Conservation (phyloP, 192 early-diverging fungal species). For the Hyaloraphidium curvatum region DNA sequence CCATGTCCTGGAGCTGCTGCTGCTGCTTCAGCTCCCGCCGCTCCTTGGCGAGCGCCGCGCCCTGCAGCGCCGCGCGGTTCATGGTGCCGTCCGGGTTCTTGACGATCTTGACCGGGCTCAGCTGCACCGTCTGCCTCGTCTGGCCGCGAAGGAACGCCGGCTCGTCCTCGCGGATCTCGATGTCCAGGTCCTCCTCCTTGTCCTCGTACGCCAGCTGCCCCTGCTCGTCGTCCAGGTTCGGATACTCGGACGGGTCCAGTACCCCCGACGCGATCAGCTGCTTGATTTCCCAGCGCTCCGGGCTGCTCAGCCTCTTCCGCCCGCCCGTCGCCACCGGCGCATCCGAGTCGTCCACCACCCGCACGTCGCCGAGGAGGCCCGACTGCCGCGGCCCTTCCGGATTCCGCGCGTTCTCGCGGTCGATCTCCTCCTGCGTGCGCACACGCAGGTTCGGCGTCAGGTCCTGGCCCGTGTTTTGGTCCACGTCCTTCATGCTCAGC, state of each 20-base stretch:
- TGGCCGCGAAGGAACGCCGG: conserved; percentile 90
- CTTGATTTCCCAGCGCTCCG: conserved; percentile 92
- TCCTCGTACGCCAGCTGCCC: conserved; percentile 65
- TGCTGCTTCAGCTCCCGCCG: conserved; percentile 63
- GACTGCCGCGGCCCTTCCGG: background rate
- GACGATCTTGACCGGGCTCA: conserved; percentile 93
- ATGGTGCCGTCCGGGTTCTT: conserved; percentile 94
- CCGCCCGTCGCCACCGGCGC: background rate
- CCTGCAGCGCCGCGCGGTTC: conserved; percentile 84
- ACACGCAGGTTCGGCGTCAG: conserved; percentile 62
- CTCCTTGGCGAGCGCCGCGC: conserved; percentile 84
- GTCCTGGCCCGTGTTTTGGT: conserved; percentile 79
- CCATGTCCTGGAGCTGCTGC: conserved; percentile 50
- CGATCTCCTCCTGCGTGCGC: conserved; percentile 41
- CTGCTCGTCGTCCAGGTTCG: conserved; percentile 72
- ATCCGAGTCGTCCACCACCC: conserved; percentile 18
- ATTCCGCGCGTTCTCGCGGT: conserved; percentile 12
- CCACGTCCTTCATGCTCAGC: conserved; percentile 91
- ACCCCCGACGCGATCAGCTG: conserved; percentile 93
- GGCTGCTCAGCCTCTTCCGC: conserved; percentile 72
- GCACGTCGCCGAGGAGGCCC: conserved; percentile 20
- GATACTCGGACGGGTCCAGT: conserved; percentile 63
- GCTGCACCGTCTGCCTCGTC: conserved; percentile 55
- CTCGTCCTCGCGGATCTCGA: conserved; percentile 90
- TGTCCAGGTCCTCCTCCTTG: conserved; percentile 85